A percentile compares a stretch with the other conserved stretches of the same genome.
Evolutionary conservation across 805 yeast genomes (phyloP).

Genomic region (Saccharomycopsis amapae): DNA sequence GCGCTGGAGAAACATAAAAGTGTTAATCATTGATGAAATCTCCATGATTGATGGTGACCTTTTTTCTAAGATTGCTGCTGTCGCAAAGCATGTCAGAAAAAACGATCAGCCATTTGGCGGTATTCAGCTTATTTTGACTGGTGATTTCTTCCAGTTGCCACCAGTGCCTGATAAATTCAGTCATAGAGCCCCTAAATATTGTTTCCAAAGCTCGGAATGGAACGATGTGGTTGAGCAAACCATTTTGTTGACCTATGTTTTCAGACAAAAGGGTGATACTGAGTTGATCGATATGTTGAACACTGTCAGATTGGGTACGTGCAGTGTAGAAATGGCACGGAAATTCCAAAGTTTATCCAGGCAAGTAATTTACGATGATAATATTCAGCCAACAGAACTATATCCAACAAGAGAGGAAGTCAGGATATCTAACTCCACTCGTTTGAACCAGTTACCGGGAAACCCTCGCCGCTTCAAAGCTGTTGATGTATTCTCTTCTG

Average conservation of each 20-base stretch:
- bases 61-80: constrained; percentile 62
- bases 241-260: constrained; percentile 67
- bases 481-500: constrained; percentile 33
- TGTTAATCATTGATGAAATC: constrained; percentile 82
- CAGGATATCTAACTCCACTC: constrained; percentile 56
- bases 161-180: constrained; percentile 56
- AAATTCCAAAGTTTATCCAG: constrained; percentile 53
- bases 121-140: constrained; percentile 78
- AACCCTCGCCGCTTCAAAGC: constrained; percentile 38
- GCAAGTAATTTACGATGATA: constrained; percentile 54
- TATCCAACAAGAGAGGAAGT: constrained; percentile 86
- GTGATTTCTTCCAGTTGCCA: constrained; percentile 96
- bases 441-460: constrained; percentile 46
- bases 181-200: constrained; percentile 40
- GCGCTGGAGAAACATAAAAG: constrained; percentile 63
- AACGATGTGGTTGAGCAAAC: constrained; percentile 51
- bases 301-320: constrained; percentile 66
- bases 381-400: constrained; percentile 81
- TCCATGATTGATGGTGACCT: constrained; percentile 87
- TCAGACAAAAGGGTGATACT: constrained; percentile 79
- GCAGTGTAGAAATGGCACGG: constrained; percentile 40
- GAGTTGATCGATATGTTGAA: constrained; percentile 74
- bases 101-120: constrained; percentile 79
- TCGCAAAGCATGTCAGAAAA: constrained; percentile 54
- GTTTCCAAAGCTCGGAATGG: constrained; percentile 79